Conservation (phyloP, 1,284 basidiomycete genomes). For the Pulchroboletus neoregius region DNA sequence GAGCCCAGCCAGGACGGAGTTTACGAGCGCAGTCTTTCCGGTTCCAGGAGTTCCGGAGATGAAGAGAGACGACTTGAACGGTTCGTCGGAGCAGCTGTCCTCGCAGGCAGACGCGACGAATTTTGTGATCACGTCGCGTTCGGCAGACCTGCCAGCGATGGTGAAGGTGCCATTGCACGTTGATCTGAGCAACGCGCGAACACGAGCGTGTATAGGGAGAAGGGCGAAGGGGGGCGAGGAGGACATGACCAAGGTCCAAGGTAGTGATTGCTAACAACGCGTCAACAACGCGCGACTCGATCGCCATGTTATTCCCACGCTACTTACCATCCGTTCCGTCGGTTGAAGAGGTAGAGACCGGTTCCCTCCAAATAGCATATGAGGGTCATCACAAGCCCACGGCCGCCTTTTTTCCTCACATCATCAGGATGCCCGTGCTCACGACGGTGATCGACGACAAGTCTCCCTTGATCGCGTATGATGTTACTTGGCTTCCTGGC, state of each 20-base stretch:
- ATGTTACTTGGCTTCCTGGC: conserved; percentile 24
- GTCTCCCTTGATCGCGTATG: conserved; percentile 31
- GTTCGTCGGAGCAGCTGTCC: conserved; percentile 38
- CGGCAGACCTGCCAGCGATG: conserved; percentile 62
- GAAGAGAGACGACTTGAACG: conserved; percentile 50
- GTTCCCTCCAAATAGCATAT: too few species aligned
- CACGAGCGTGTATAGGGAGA: conserved; percentile 59
- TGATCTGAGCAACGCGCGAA: conserved; percentile 63
- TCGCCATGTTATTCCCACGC: not conserved
- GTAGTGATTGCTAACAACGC: not conserved
- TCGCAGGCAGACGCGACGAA: conserved; percentile 44
- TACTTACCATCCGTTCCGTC: too few species aligned
- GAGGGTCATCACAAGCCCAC: too few species aligned
- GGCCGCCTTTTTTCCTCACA: not conserved
- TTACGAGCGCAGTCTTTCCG: conserved; percentile 78
- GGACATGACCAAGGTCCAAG: conserved; percentile 21
- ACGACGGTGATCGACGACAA: conserved; percentile 30
- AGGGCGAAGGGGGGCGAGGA: conserved; percentile 52
- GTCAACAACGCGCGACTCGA: conserved; percentile 9
- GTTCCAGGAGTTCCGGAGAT: conserved; percentile 79
- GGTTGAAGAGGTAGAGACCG: too few species aligned
- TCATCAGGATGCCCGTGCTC: conserved; percentile 25
- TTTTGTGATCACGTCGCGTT: conserved; percentile 52
- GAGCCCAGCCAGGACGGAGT: conserved; percentile 49
- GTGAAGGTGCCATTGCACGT: conserved; percentile 51